A percentile compares a stretch with the other conserved stretches of the same genome.
phyloP scores from a whole-genome alignment of 1,284 basidiomycete species.

The Ustilago nuda region DNA sequence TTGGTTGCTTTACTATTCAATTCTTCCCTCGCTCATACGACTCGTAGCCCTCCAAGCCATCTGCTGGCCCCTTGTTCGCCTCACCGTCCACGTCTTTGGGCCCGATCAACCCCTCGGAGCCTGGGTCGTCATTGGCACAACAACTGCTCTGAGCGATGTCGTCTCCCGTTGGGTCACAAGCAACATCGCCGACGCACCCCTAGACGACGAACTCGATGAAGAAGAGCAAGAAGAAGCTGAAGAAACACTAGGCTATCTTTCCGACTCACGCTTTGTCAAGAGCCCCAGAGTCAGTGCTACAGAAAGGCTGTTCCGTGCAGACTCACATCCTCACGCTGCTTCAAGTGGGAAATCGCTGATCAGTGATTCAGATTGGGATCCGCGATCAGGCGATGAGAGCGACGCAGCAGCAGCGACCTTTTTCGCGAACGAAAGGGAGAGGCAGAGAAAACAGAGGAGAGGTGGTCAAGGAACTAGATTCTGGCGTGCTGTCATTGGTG shows the following conservation, averaged over 20 bases:
- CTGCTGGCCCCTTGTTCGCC: conserved; percentile 84
- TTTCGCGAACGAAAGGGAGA: conserved; percentile 30
- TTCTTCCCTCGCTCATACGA: conserved; percentile 82
- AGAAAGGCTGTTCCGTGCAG: conserved; percentile 17
- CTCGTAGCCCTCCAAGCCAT: conserved; percentile 85
- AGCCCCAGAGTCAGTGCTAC: conserved; percentile 21
- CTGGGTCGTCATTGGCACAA: conserved; percentile 84
- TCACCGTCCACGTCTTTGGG: conserved; percentile 78
- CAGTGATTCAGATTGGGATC: conserved; percentile 43
- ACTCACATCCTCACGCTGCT: conserved; percentile 11
- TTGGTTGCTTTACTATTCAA: conserved; percentile 84
- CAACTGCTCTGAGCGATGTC: conserved; percentile 72
- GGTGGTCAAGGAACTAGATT: conserved; percentile 55
- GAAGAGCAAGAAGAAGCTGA: conserved; percentile 29
- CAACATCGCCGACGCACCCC: conserved; percentile 64
- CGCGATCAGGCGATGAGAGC: conserved; percentile 42
- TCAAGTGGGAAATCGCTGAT: conserved; percentile 10
- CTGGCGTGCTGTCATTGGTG: conserved; percentile 61
- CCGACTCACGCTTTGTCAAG: conserved; percentile 31
- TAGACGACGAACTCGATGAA: conserved; percentile 45
- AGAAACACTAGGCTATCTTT: conserved; percentile 29
- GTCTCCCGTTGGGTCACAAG: conserved; percentile 68
- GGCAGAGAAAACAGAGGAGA: conserved; percentile 30
- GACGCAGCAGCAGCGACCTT: conserved; percentile 37
- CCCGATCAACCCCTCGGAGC: conserved; percentile 77